A percentile compares a stretch with the other conserved stretches of the same genome.
These are phyloP conservation scores for Wallacemonas sp. DNA, from an alignment of 208 protist species.

Conservation along the genomic window DNA sequence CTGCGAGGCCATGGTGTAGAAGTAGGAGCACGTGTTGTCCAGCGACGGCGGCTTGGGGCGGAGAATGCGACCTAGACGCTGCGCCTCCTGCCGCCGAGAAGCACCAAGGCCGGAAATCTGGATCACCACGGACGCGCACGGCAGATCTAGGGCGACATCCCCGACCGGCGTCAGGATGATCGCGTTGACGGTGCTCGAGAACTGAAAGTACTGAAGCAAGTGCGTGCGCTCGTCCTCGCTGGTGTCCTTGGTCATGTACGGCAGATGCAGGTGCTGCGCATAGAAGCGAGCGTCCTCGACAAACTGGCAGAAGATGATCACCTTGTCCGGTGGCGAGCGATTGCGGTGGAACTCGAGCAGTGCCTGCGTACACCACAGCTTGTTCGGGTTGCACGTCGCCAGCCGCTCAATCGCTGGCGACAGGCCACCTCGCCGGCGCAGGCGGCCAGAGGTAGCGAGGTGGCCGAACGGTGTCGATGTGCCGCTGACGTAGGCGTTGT, in stretches of 20 bases:
- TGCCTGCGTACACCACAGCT: constrained; percentile 90
- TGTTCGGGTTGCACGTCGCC: constrained; percentile 90
- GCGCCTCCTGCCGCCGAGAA: constrained; percentile 96
- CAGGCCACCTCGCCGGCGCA: constrained; percentile 4
- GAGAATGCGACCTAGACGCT: constrained; percentile 97
- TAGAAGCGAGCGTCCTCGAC: constrained; percentile 84
- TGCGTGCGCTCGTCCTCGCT: constrained; percentile 81
- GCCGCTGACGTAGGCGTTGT: constrained; percentile 49
- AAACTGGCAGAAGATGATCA: constrained; percentile 93
- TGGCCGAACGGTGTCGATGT: constrained; percentile 27
- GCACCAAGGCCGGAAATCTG: constrained; percentile 97
- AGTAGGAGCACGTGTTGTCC: constrained; percentile 97
- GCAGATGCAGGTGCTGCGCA: constrained; percentile 78
- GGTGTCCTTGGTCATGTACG: constrained; percentile 87
- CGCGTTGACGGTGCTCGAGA: constrained; percentile 82
- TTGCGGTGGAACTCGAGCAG: constrained; percentile 96
- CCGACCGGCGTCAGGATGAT: constrained; percentile 98
- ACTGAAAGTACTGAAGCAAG: constrained; percentile 87
- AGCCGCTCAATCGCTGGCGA: constrained; percentile 22
- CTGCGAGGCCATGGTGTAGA: constrained; percentile 98
- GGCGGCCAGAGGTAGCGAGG: constrained; percentile 7
- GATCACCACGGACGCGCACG: constrained; percentile 99
- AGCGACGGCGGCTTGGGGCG: constrained; percentile 91
- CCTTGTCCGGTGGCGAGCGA: constrained; percentile 91
- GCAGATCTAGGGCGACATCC: constrained; percentile 98